Evolutionary conservation across 2,329 filamentous ascomycete species (phyloP), one percentile per base, ranked within the genome.

Genomic region (Thielaviopsis ethacetica): DNA sequence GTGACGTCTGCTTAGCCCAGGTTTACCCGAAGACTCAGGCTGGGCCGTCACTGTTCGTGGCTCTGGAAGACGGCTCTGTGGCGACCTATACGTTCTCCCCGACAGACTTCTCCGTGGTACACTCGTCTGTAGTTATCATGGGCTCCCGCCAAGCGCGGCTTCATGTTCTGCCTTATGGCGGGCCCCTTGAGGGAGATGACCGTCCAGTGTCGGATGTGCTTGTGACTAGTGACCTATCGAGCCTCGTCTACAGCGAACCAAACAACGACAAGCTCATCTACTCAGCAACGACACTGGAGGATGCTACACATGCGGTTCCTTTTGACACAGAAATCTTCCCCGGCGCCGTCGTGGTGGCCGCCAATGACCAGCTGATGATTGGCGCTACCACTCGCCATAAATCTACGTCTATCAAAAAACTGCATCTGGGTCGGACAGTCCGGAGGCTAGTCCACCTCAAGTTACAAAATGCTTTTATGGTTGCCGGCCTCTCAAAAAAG

Each of bases 221-320:
- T 68, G 89, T 90, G 0, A 95, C 89, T 0, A 95, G 90, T 60
- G 93, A 98, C 66, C 89, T 96, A 67, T 88, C 93, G 0, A 96
- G 88, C 63, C 72, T 98, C 58, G 95, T 98, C 54, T 96, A 98
- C 67, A 87, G 86, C 27, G 59, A 61, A 10, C 56, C 44, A 9
- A 83, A 84, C 0, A 90, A 96, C 67, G 88, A 87, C 0, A 81
- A 91, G 22, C 85, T 96, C 49, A 83, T 95, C 0, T 98, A 94
- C 71, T 95, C 91, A 4, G 91, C 93, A 1, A 88, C 96, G 1
- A 95, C 91, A 13, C 89, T 91, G 2, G 88, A 95, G 62, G 85
- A 90, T 63, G 88, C 89, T 0, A 84, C 84, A 0, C 85, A 82
- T 54, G 84, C 97, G 5, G 93, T 88, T 62, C 79, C 86, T 0